Conservation (phyloP, 2,329 filamentous ascomycete genomes). For the Beauveria caledonica region DNA sequence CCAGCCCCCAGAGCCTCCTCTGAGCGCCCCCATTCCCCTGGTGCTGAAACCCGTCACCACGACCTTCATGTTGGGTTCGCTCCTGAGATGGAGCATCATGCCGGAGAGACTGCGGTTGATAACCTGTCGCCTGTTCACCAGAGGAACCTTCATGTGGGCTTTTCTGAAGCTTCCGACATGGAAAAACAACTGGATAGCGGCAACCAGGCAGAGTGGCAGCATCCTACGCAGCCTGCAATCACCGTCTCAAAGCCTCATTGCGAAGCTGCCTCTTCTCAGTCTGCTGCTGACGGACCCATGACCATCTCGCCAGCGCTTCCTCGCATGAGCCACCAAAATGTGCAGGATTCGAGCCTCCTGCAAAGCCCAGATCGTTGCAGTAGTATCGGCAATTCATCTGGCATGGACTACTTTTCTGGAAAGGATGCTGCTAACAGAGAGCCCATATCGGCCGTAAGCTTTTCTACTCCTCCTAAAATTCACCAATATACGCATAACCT, state of each 20-base stretch:
- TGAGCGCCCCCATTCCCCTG: slow-evolving; percentile 15
- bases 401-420: slow-evolving; percentile 19
- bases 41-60: slow-evolving; percentile 17
- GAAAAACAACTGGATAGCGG: slow-evolving; percentile 5
- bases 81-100: not conserved
- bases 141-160: slow-evolving; percentile 47
- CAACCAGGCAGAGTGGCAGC: not conserved
- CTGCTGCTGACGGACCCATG: not conserved
- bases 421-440: slow-evolving; percentile 34
- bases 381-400: slow-evolving; percentile 11
- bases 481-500: slow-evolving; percentile 63
- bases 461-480: slow-evolving; percentile 26
- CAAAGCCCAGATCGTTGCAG: not conserved
- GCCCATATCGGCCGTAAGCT: slow-evolving; percentile 29
- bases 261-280: not conserved
- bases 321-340: not conserved
- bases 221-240: not conserved
- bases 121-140: slow-evolving; percentile 13
- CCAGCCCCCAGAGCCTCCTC: slow-evolving; percentile 9
- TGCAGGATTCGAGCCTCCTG: not conserved
- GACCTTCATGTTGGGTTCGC: slow-evolving; percentile 27
- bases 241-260: slow-evolving; percentile 6
- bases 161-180: slow-evolving; percentile 29
- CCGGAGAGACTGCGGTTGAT: slow-evolving; percentile 15
- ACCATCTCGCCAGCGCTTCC: not conserved